phyloP scores from a whole-genome alignment of 495 filamentous ascomycete species.

The Diplogelasinospora grovesii region DNA sequence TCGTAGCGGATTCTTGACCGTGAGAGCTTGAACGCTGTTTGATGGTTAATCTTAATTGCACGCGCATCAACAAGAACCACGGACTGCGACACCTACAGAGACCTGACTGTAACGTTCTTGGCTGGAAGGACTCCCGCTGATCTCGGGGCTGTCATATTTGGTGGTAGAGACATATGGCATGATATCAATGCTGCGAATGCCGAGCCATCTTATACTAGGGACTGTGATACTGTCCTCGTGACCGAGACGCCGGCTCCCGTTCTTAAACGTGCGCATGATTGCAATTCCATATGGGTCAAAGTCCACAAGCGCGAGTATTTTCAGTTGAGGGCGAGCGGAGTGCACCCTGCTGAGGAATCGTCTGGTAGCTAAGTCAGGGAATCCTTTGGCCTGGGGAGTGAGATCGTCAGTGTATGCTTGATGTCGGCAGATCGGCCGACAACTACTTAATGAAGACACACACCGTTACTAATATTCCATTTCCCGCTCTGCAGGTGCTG shows the following conservation, averaged over 20 bases:
- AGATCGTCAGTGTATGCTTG: not conserved
- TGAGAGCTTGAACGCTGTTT: constrained; percentile 1
- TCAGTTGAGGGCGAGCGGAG: constrained; percentile 26
- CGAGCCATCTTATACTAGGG: constrained; percentile 63
- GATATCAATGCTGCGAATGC: constrained; percentile 59
- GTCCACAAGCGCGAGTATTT: constrained; percentile 68
- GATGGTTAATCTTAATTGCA: no score
- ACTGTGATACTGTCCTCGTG: constrained; percentile 60
- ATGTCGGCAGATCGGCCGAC: not conserved
- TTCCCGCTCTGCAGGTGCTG: constrained; percentile 9
- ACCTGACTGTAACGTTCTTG: constrained; percentile 16
- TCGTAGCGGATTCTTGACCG: not conserved
- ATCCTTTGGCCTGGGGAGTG: constrained; percentile 69
- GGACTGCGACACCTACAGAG: constrained; percentile 3
- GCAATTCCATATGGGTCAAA: constrained; percentile 81
- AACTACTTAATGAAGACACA: not conserved
- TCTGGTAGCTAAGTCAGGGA: constrained; percentile 78
- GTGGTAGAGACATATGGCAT: constrained; percentile 5
- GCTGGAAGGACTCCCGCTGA: constrained; percentile 7
- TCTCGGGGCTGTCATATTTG: constrained; percentile 4
- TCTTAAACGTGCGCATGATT: constrained; percentile 82
- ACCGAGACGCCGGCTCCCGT: constrained; percentile 66
- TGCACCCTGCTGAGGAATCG: constrained; percentile 54
- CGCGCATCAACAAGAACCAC: no score
- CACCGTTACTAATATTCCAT: constrained; percentile 29